Base-by-base conservation (phyloP, 495 filamentous ascomycete species). In the Glonium stellatum region DNA sequence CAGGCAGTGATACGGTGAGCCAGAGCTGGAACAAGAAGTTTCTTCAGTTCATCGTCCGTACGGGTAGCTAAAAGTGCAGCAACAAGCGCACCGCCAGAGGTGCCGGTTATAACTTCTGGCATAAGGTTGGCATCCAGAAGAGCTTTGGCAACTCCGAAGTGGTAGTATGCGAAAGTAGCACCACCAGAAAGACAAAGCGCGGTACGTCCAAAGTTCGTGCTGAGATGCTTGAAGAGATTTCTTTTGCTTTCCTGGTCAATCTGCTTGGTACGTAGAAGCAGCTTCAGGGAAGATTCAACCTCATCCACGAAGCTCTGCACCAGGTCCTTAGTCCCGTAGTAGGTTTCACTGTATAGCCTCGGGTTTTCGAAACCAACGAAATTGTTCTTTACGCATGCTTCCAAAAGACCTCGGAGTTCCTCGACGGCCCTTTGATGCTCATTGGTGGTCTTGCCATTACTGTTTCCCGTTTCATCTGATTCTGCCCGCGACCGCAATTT, bases 331-430 rank as follows among this genome's bases (percentile, higher is more conserved):
- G 93, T 98, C 22, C 95, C 93, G 58, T 90, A 95, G 66, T 98
- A 97, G 1, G 92, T 92, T 75, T 97, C 90, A 64, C 87, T 92
- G 71, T 98, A 98, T 12, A 98, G 78, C 41, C 90, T 79, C 21
- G 93, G 85, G 63, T 96, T 97, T 74, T 98, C 93, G n/a, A 93
- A 84, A 0, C 93, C 93, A 10, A 86, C 88, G 73, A 96, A 97
- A 69, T 97, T 97, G 71, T 88, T 95, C 81, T 96, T 98, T 60
- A 97, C 87, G 66, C 92, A 96, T 15, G 87, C 87, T 75, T 97
- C 91, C 34, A 93, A 75, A 50, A 97, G 71, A 8, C 76, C 78
- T 48, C 83, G 83, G 49, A 98, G 76, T 36, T 90, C 88, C 58
- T 92, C 87, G 5, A 87, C 73, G 0, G 83, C 77, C 51, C 79